A percentile compares a stretch with the other conserved stretches of the same genome.
These are phyloP conservation scores for Paramecium tetraurelia DNA, from an alignment of 73 alveolate species.

Conservation along the genomic window DNA sequence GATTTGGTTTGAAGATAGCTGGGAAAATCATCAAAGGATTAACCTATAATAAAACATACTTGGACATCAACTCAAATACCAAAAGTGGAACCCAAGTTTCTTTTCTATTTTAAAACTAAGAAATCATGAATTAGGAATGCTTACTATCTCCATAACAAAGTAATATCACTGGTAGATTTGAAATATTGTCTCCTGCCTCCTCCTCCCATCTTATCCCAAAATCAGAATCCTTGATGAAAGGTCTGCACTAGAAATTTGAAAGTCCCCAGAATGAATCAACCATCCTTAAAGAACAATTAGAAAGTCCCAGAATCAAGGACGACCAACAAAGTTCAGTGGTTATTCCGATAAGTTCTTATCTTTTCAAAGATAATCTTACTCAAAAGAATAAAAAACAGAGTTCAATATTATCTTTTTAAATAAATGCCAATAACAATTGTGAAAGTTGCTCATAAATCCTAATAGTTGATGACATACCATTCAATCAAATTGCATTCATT, in stretches of 20 bases:
- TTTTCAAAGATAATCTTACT: neutral
- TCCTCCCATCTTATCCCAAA: neutral
- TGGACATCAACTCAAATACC: neutral
- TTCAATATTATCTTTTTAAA: neutral
- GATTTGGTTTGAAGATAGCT: neutral
- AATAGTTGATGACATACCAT: conserved; percentile 22
- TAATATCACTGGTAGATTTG: conserved; percentile 13
- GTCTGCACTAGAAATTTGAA: neutral
- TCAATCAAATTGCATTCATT: neutral
- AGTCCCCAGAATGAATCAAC: neutral
- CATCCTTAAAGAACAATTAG: neutral
- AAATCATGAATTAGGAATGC: neutral
- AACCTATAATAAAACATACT: neutral
- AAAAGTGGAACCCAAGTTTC: neutral
- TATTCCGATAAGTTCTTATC: neutral
- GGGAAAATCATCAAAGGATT: neutral
- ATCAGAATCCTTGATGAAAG: neutral
- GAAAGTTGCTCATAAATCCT: neutral
- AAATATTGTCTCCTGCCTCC: neutral
- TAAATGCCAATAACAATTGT: neutral
- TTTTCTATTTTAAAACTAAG: neutral
- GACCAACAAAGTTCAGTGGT: neutral
- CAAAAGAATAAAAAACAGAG: neutral
- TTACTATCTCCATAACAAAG: neutral
- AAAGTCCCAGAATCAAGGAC: neutral